Conservation (phyloP, 352 stramenopile genomes). For the Achlya hypogyna region DNA sequence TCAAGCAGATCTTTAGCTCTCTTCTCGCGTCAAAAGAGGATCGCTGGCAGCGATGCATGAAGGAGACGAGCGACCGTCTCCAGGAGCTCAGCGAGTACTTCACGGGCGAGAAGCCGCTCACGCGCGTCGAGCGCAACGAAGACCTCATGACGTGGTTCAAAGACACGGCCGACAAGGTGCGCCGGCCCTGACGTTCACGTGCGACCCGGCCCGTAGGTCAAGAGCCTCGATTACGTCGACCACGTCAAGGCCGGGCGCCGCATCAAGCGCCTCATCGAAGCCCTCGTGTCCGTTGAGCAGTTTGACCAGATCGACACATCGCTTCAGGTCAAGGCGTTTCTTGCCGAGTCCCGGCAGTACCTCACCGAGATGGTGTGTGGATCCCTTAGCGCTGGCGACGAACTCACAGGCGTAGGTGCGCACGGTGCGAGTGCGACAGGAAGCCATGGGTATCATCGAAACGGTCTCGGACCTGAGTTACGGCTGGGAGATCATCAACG, state of each 20-base stretch:
- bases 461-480: slow-evolving; percentile 93
- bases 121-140: slow-evolving; percentile 89
- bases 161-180: slow-evolving; percentile 79
- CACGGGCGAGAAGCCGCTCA: slow-evolving; percentile 87
- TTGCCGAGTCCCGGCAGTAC: slow-evolving; percentile 87
- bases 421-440: slow-evolving; percentile 88
- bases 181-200: slow-evolving; percentile 46
- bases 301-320: slow-evolving; percentile 95
- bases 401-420: slow-evolving; percentile 32
- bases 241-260: slow-evolving; percentile 89
- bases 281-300: slow-evolving; percentile 90
- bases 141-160: slow-evolving; percentile 91
- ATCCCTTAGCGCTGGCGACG: neutral
- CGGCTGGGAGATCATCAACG: slow-evolving; percentile 90
- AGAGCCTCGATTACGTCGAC: slow-evolving; percentile 84
- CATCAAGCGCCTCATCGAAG: slow-evolving; percentile 91
- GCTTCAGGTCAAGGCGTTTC: slow-evolving; percentile 91
- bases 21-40: slow-evolving; percentile 87
- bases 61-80: slow-evolving; percentile 86
- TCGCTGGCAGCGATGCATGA: slow-evolving; percentile 86
- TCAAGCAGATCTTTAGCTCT: slow-evolving; percentile 89
- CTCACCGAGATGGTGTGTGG: slow-evolving; percentile 83
- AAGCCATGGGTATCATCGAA: slow-evolving; percentile 88
- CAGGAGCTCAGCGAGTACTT: slow-evolving; percentile 91
- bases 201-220: slow-evolving; percentile 45